Evolutionary conservation across 2,329 filamentous ascomycete genomes (phyloP).

Genomic region (Ustulina deusta): DNA sequence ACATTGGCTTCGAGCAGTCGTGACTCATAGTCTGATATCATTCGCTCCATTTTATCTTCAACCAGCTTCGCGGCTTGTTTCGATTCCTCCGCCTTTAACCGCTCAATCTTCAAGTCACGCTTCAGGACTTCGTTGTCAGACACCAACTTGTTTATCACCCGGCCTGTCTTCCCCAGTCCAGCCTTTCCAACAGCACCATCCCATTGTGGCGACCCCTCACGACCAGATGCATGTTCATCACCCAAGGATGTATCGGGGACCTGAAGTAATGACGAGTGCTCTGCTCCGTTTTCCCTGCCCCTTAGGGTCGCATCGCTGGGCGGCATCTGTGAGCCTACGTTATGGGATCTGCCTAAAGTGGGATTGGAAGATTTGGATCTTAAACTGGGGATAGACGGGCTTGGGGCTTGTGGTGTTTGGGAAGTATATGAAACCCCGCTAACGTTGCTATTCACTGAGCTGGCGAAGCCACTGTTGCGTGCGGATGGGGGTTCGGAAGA

Average conservation of each 20-base stretch:
- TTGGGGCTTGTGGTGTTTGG: constrained; percentile 51
- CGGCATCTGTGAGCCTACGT: constrained; percentile 44
- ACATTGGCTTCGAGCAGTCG: constrained; percentile 76
- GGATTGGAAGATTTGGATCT: constrained; percentile 44
- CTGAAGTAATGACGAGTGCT: constrained; percentile 49
- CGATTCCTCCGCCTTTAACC: constrained; percentile 75
- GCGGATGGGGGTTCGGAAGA: constrained; percentile 55
- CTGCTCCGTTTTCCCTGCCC: constrained; percentile 42
- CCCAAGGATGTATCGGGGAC: constrained; percentile 52
- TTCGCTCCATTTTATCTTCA: constrained; percentile 77
- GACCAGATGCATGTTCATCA: constrained; percentile 46
- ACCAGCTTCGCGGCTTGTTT: constrained; percentile 74
- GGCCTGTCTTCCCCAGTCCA: constrained; percentile 78
- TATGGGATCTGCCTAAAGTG: constrained; percentile 34
- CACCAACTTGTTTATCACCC: constrained; percentile 84
- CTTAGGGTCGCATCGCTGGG: constrained; percentile 42
- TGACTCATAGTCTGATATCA: constrained; percentile 76
- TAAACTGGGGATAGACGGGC: constrained; percentile 52
- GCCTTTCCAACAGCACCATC: constrained; percentile 77
- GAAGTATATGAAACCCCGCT: constrained; percentile 61
- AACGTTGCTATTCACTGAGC: constrained; percentile 66
- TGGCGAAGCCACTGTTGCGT: constrained; percentile 66
- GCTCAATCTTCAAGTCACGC: constrained; percentile 76
- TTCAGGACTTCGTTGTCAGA: constrained; percentile 83
- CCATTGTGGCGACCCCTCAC: constrained; percentile 60